Base-by-base conservation (phyloP, 2,329 filamentous ascomycete genomes). In the Botrytis hyacinthi region DNA sequence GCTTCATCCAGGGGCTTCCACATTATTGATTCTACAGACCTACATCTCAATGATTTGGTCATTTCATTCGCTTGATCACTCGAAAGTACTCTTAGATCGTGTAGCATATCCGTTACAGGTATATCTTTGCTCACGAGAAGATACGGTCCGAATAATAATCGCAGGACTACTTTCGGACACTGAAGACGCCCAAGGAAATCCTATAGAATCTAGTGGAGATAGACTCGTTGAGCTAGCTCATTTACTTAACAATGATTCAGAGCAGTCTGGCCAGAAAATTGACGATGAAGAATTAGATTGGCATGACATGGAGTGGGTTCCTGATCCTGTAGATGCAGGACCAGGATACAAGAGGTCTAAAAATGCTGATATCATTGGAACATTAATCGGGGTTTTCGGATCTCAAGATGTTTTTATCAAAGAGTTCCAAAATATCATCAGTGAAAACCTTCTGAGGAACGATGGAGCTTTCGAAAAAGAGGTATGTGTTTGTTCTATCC, bases 401-500 rank as follows among this genome's bases (percentile, higher is more conserved):
- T 92, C 92, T 29, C 93, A 95, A 77, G 95, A 98, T 70, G 88
- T 92, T 63, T 98, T 98, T 80, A 96, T 98, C 82, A 97, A 94
- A 78, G 95, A 98, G 81, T 92, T 99, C 75, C 94, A 97, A 80
- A 90, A 87, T 71, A 93, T 97, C 61, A 88, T 99, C n/a, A 93
- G 93, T 8, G 93, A 97, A 75, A 91, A 95, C 65, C 84, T 99
- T 4, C 83, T 92, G 9, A 89, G 86, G 73, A 89, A 88, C 65
- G 91, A 91, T 75, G 85, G 88, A 29, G 86, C 88, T 37, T 97
- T 94, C 78, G 88, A 92, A 74, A 94, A 94, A 81, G 96, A 93
- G 80, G 82, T 82, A 74, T 70, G 76, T 74, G 14, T 54, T 54
- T 14, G 20, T 37, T 26, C 14, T 46, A 20, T 32, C 44, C 26